Evolutionary conservation across 176 grass and related monocot species (phyloP).

Genomic region (Oryza meridionalis): DNA sequence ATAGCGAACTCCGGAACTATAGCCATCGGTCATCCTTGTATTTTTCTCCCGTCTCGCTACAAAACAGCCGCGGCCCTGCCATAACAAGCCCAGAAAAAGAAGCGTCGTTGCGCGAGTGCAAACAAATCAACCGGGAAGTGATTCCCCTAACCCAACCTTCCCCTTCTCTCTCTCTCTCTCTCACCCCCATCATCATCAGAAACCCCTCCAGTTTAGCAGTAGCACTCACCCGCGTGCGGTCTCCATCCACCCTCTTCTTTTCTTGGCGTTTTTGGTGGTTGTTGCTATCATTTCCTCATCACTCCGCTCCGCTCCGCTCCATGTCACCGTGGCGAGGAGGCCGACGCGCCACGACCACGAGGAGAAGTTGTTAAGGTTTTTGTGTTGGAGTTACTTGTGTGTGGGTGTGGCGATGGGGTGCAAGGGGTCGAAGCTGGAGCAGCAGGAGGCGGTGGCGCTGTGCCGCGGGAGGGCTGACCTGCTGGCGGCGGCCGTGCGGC

Average conservation of each 20-base stretch:
- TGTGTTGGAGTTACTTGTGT: too few relatives aligned
- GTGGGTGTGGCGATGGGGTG: slow-evolving; percentile 62
- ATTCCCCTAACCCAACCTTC: slow-evolving; percentile 25
- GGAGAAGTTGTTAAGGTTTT: background rate
- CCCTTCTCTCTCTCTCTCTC: too few relatives aligned
- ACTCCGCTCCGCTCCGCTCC: background rate
- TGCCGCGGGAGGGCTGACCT: slow-evolving; percentile 83
- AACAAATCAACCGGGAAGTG: slow-evolving; percentile 51
- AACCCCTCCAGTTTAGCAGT: too few relatives aligned
- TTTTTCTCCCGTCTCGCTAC: background rate
- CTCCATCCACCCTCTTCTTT: background rate
- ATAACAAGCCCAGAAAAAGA: slow-evolving; percentile 42
- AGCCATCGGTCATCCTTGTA: background rate
- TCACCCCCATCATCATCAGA: too few relatives aligned
- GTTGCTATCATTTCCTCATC: background rate
- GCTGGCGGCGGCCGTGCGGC: slow-evolving; percentile 63
- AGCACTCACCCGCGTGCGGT: background rate
- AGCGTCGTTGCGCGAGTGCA: slow-evolving; percentile 29
- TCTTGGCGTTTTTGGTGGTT: background rate
- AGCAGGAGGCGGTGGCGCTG: slow-evolving; percentile 76
- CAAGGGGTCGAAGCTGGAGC: slow-evolving; percentile 84
- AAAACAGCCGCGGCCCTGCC: slow-evolving; percentile 28
- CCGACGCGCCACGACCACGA: slow-evolving; percentile 9
- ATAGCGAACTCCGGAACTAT: background rate
- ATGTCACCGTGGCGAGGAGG: slow-evolving; percentile 10